phyloP scores from a whole-genome alignment of 495 filamentous ascomycete genomes.

The Bombardia bombarda region DNA sequence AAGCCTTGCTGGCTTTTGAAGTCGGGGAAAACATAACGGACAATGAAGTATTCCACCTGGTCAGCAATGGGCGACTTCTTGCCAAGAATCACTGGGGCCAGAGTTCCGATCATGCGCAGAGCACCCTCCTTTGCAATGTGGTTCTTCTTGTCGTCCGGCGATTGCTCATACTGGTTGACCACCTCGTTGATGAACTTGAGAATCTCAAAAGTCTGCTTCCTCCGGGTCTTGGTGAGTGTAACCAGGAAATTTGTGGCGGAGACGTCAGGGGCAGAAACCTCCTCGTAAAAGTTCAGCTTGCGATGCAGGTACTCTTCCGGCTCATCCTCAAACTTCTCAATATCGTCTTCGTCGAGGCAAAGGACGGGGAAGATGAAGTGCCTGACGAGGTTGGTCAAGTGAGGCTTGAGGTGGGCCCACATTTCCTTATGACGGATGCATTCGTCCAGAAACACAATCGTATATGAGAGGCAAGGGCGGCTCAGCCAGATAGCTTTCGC shows the following conservation, averaged over 20 bases:
- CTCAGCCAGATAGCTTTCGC: conserved; percentile 91
- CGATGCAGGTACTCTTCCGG: conserved; percentile 94
- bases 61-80: conserved; percentile 98
- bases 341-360: conserved; percentile 85
- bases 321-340: conserved; percentile 89
- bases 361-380: conserved; percentile 93
- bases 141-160: conserved; percentile 78
- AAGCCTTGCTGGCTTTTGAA: conserved; percentile 91
- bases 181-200: conserved; percentile 88
- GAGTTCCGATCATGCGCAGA: conserved; percentile 91
- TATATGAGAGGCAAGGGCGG: conserved; percentile 86
- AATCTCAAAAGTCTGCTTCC: conserved; percentile 92
- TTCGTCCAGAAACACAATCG: conserved; percentile 87
- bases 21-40: conserved; percentile 96
- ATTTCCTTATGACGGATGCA: conserved; percentile 95
- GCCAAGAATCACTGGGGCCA: conserved; percentile 86
- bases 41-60: conserved; percentile 98
- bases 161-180: conserved; percentile 78
- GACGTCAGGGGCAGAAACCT: conserved; percentile 91
- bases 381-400: conserved; percentile 82
- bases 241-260: conserved; percentile 95
- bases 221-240: conserved; percentile 84
- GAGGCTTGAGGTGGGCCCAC: conserved; percentile 89
- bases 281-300: conserved; percentile 96
- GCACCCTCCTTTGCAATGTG: conserved; percentile 95